Evolutionary conservation across 2,329 filamentous ascomycete species (phyloP), one percentile per base, ranked within the genome.

Genomic region (Cercospora sp.): DNA sequence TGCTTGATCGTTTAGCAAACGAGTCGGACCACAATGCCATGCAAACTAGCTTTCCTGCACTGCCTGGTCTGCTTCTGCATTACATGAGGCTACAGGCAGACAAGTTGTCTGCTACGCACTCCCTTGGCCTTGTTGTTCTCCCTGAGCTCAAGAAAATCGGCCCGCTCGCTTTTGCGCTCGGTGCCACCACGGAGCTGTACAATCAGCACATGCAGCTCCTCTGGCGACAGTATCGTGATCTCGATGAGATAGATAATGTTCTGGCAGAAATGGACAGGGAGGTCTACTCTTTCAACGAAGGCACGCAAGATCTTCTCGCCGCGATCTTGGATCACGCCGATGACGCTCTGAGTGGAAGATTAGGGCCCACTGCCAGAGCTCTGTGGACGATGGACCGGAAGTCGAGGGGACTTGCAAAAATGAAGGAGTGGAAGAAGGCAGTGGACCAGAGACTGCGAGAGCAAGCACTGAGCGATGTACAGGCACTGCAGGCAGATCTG

Each of bases 161-260:
- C 1, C 84, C 90, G 1, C 85, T 87, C 1, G 90, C 90, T 0
- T 92, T 90, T 74, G 88, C 92, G 6, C 84, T 94, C 0, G 91
- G 90, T 59, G 89, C 87, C 5, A 89, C 88, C 18, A 90, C 90
- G 0, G 81, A 85, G 0, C 86, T 94, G 51, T 94, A 91, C 81
- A 89, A 90, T 75, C 83, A 87, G 60, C 83, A 93, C 36, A 82
- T 92, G 26, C 78, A 82, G 13, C 84, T 89, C 23, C 82, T 88
- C 65, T 92, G 89, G 87, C 78, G 80, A 36, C 85, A 87, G 10
- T 86, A 87, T 70, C 84, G 87, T 23, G 87, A 92, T 73, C 81
- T 87, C 2, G 71, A 75, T 3, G 82, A 82, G 1, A 85, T 90
- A 26, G 78, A 88, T 60, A 80, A 83, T 3, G 76, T 90, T 1